A percentile compares a stretch with the other conserved stretches of the same genome.
These are phyloP conservation scores for Senecio squalidus DNA, from an alignment of 140 eudicot genomes.

Conservation along the genomic window DNA sequence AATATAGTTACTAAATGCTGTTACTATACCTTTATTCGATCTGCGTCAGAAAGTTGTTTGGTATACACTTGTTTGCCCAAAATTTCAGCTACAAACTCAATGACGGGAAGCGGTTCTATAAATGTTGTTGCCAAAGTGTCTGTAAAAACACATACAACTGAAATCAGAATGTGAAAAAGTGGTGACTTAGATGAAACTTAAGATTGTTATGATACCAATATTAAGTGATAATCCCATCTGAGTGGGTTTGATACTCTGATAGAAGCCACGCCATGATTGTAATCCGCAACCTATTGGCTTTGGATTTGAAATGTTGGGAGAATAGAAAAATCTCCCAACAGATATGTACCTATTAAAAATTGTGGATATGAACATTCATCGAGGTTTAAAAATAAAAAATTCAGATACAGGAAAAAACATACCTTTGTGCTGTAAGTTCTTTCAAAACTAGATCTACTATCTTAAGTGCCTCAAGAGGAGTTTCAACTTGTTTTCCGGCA, in stretches of 20 bases:
- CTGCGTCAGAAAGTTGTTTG: slow-evolving; percentile 63
- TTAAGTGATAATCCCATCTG: slow-evolving; percentile 86
- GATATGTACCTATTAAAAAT: slow-evolving; percentile 35
- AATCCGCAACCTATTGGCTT: slow-evolving; percentile 64
- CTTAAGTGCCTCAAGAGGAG: slow-evolving; percentile 55
- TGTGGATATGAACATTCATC: neutral
- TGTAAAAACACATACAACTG: slow-evolving; percentile 18
- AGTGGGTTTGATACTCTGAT: slow-evolving; percentile 73
- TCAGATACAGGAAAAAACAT: too few relatives aligned
- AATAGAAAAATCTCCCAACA: slow-evolving; percentile 73
- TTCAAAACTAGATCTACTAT: slow-evolving; percentile 56
- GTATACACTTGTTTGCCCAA: slow-evolving; percentile 53
- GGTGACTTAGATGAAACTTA: neutral
- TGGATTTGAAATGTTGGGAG: slow-evolving; percentile 45
- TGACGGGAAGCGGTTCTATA: slow-evolving; percentile 71
- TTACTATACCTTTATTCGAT: slow-evolving; percentile 50
- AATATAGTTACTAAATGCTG: neutral
- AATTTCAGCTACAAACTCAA: slow-evolving; percentile 63
- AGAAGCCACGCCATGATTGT: slow-evolving; percentile 79
- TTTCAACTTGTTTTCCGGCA: slow-evolving; percentile 49
- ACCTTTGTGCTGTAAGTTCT: slow-evolving; percentile 59
- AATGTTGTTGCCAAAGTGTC: slow-evolving; percentile 74
- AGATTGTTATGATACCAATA: slow-evolving; percentile 33
- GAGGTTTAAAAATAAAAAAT: neutral
- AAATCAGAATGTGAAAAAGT: neutral